Percentiles rank a stretch among this genome's conserved stretches.
Evolutionary conservation across 139 green algal species (phyloP).

Genomic region (Picochlorum sp.): DNA sequence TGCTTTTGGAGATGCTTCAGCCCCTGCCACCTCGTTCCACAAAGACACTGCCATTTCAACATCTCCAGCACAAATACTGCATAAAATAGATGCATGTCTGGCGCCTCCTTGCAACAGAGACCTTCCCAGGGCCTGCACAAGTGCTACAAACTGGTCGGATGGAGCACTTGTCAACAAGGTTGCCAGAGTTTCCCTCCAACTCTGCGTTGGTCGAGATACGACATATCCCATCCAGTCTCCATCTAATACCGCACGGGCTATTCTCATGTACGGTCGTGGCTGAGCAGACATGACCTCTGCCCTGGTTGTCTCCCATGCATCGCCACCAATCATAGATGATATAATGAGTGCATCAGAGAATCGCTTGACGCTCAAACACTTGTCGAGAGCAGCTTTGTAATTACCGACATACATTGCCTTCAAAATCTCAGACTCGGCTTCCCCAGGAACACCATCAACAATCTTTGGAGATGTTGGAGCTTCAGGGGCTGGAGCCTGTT

Average conservation of each 20-base stretch:
- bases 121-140: conserved; percentile 60
- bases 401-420: conserved; percentile 84
- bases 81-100: conserved; percentile 78
- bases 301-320: conserved; percentile 43
- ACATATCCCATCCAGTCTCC: conserved; percentile 76
- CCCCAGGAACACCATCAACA: conserved; percentile 26
- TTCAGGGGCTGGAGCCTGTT: neutral
- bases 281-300: conserved; percentile 64
- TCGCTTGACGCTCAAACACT: conserved; percentile 70
- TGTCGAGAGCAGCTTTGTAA: conserved; percentile 75
- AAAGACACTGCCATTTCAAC: conserved; percentile 74
- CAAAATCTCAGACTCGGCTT: conserved; percentile 72
- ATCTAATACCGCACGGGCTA: conserved; percentile 50
- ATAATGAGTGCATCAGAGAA: conserved; percentile 91
- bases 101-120: conserved; percentile 35
- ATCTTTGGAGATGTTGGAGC: neutral
- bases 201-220: conserved; percentile 54
- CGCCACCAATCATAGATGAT: conserved; percentile 53
- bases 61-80: conserved; percentile 82
- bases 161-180: conserved; percentile 81
- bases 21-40: conserved; percentile 40
- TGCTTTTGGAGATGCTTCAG: conserved; percentile 12
- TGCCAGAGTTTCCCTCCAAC: conserved; percentile 92
- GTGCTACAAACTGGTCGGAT: conserved; percentile 42
- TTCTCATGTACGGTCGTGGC: conserved; percentile 72